Evolutionary conservation across 305 asterid species (phyloP).

Genomic region (Fraxinus ornus): DNA sequence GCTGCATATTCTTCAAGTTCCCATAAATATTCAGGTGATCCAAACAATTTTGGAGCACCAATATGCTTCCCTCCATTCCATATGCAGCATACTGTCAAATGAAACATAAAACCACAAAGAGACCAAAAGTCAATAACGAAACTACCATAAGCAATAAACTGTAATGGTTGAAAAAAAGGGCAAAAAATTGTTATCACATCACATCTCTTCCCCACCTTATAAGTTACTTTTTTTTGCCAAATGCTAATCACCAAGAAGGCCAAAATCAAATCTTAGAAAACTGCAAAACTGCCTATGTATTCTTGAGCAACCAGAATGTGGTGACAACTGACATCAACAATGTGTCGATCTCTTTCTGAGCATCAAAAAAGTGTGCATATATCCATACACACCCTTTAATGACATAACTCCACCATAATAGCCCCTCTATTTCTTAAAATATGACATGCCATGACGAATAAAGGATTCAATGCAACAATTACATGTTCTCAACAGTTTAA

Average conservation of each 20-base stretch:
- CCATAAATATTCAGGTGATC: slow-evolving; percentile 61
- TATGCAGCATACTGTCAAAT: slow-evolving; percentile 51
- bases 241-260: neutral
- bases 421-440: neutral
- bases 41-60: slow-evolving; percentile 67
- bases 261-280: neutral
- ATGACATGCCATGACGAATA: neutral
- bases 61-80: slow-evolving; percentile 77
- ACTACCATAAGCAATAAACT: neutral
- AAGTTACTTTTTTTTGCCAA: neutral
- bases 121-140: slow-evolving; percentile 2
- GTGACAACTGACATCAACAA: neutral
- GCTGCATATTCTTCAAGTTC: slow-evolving; percentile 53
- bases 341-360: neutral
- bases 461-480: neutral
- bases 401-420: neutral
- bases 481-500: neutral
- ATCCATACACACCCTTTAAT: neutral
- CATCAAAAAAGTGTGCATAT: neutral
- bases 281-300: neutral
- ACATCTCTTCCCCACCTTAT: neutral
- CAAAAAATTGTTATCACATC: neutral
- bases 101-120: slow-evolving; percentile 19
- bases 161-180: neutral
- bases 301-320: neutral